These are phyloP conservation scores for Aspergillus amoenus DNA, from an alignment of 2,329 filamentous ascomycete species.

Conservation along the genomic window DNA sequence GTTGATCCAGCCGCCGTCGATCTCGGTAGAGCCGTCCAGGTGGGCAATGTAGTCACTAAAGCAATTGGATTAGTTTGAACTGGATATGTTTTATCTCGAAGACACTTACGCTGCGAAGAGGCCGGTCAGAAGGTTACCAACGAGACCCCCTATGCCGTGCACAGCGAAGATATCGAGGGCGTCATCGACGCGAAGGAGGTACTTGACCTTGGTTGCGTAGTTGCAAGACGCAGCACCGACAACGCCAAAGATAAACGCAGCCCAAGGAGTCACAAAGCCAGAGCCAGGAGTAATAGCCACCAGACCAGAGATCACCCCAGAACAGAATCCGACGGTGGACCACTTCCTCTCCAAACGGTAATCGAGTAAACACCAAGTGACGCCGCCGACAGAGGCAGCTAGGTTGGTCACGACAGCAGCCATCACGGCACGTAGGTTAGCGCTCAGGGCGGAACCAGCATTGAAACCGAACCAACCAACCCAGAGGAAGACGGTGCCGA, in stretches of 20 bases:
- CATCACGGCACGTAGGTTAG: conserved; percentile 83
- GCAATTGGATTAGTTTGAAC: not conserved
- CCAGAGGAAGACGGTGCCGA: conserved; percentile 92
- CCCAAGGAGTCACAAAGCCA: conserved; percentile 81
- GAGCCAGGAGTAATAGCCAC: conserved; percentile 88
- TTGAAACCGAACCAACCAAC: conserved; percentile 97
- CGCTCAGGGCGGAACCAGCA: conserved; percentile 75
- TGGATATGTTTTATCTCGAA: too few relatives aligned
- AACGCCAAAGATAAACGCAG: conserved; percentile 75
- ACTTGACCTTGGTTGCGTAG: conserved; percentile 90
- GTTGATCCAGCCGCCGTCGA: conserved; percentile 79
- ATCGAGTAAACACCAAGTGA: conserved; percentile 87
- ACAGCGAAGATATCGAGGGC: conserved; percentile 87
- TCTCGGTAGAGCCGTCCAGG: conserved; percentile 68
- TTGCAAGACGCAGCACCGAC: conserved; percentile 77
- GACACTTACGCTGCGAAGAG: conserved; percentile 71
- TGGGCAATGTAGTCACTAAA: conserved; percentile 74
- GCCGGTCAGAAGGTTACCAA: conserved; percentile 75
- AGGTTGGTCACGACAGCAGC: conserved; percentile 84
- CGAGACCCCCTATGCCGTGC: conserved; percentile 73
- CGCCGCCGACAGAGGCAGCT: conserved; percentile 77
- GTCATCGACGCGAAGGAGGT: conserved; percentile 76
- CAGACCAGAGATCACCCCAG: conserved; percentile 80
- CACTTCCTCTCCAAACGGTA: conserved; percentile 88
- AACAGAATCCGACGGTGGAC: conserved; percentile 92